Base-by-base conservation (phyloP, 2,329 filamentous ascomycete genomes). In the Delphinella strobiligena region DNA sequence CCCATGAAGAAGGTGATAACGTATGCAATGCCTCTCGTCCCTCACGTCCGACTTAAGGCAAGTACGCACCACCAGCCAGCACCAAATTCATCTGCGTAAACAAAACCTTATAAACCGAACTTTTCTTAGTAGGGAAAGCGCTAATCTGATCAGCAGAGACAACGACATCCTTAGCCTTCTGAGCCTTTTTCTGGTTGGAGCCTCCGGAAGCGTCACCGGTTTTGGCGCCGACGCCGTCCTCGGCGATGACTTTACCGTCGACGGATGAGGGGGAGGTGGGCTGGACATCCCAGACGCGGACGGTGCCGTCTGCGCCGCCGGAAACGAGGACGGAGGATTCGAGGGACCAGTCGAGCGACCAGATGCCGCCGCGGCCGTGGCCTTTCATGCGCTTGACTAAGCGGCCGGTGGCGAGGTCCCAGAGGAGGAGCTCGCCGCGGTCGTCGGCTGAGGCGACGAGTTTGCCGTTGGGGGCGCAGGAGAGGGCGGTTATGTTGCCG, bases 11-110 rank as follows among this genome's bases (percentile, higher is more conserved):
- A n/a, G n/a, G n/a, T n/a, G n/a, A n/a, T n/a, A n/a, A n/a, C n/a
- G n/a, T n/a, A n/a, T 27, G 12, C 7, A 7, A 27, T 12, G 22
- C 22, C 12, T 12, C 7, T 27, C 22, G 22, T 12, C 22, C 22
- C 7, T 12, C 22, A 7, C 7, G 7, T n/a, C 10, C 10, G 31
- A 7, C 16, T n/a, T 34, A 57, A 29, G 75, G 75, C 54, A 79
- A 54, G 60, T 77, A 80, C 29, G 73, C 74, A 31, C 88, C 86
- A 34, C 83, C 86, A 16, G 87, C 87, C 45, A 96, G 69, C 10
- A 95, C 81, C 48, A 96, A 62, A 58, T 98, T 98, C 85, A 94
- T 95, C 45, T 86, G 72, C 3, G 91, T 96, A 53, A 95, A 95
- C 54, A 82, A 77, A 39, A 93, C 88, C 62, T 89, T 91, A 61